Evolutionary conservation across 2,329 filamentous ascomycete species (phyloP), one percentile per base, ranked within the genome.

Genomic region (Madurella fahalii): DNA sequence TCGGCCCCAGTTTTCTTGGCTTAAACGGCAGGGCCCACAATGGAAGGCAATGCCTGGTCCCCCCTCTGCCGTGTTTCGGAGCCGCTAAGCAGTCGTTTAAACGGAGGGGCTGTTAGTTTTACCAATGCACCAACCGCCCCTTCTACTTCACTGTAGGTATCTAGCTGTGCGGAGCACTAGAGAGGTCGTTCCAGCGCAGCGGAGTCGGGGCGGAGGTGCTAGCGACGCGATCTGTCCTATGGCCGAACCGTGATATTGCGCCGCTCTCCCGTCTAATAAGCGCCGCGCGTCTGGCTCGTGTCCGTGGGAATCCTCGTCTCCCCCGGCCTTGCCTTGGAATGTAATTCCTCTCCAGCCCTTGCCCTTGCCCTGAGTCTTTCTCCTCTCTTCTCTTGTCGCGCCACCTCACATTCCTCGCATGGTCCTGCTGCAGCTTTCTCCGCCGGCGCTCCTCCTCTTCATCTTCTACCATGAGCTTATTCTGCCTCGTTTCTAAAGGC

Each of bases 401-500:
- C 52, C 58, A 61, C 31, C 58, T 56, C 37, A 60, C 44, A 37
- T 62, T 61, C 41, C 66, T 54, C 17, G 53, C 59, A 40, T 64
- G 56, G 40, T 66, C 66, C 9, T 62, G 59, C 34, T 61, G 59
- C 32, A 64, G 53, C 56, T 66, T 67, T 45, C 63, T 62, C 41
- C 65, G 61, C 31, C 65, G 59, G 17, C 70, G 73, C 47, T 74
- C 72, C 9, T 74, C 71, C 34, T 73, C 71, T 46, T 70, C 71
- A 57, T 77, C 74, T 41, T 73, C 73, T 25, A 68, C 65, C 32
- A 73, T 74, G 40, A 77, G 56, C 41, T 62, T 60, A 53, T 65
- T 65, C 17, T 65, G 61, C 32, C 59, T 52, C 12, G 67, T 68
- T 44, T 68, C 73, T 25, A 69, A 66, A 5, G 80, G 78, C 65